Evolutionary conservation across 495 filamentous ascomycete genomes (phyloP), one percentile per base, ranked within the genome.

Genomic region (Penicillium tannophilum): DNA sequence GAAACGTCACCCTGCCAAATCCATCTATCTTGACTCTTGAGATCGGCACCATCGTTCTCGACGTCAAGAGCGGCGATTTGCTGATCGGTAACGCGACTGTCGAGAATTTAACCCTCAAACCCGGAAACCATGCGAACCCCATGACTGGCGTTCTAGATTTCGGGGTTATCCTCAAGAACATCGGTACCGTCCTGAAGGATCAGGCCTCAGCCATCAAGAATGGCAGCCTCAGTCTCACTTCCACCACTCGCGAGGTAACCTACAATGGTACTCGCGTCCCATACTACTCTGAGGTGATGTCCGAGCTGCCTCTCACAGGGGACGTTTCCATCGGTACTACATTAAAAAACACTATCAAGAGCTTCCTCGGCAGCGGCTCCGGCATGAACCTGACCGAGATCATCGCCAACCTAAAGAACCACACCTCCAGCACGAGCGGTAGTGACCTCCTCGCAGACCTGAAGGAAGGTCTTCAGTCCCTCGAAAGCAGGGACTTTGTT

Each of bases 101-200:
- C 46, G 69, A 79, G 66, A 78, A 88, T 68, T 68, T 90, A 7
- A 69, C 76, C 10, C 78, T 90, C 52, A 61, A 59, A 7, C 86
- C 88, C 4, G 88, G 88, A 41, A 74, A 78, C 62, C 87, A 88
- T 72, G 70, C 72, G 30, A 72, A 78, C 56, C 70, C 76, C 8
- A 76, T 89, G 57, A 78, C 70, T 46, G 72, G 66, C 24, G 55
- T 63, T 41, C 52, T 78, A n/a, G 73, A 77, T 59, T 53, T 79
- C 8, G 31, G 46, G 19, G 66, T 49, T 9, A 61, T 77, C 11
- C n/a, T 77, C 57, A 33, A 57, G 0, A 66, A 79, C 47, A 61
- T 79, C 6, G 46, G 60, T 16, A 33, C 45, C 0, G 57, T 79
- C 1, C 62, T 79, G 23, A 58, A 56, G 1, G 55, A 66, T 4